Percentiles rank a stretch among this genome's conserved stretches.
Evolutionary conservation across 2,329 filamentous ascomycete species (phyloP).

Genomic region (Clarireedia homoeocarpa): DNA sequence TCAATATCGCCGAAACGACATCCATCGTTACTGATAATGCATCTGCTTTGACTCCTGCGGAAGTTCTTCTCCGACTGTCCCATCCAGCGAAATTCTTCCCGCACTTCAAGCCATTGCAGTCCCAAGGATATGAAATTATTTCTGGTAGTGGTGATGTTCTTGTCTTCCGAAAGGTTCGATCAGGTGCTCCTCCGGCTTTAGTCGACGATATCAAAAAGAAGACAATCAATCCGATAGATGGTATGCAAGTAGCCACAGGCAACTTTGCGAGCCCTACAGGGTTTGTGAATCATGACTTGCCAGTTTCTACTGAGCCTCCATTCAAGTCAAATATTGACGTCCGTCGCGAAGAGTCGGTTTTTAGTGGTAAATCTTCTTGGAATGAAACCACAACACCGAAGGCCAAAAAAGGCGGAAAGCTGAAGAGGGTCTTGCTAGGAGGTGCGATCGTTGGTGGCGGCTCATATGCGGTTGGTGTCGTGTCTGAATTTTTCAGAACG

Average conservation of each 20-base stretch:
- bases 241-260: slow-evolving; percentile 39
- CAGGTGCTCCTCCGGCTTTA: slow-evolving; percentile 19
- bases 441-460: slow-evolving; percentile 47
- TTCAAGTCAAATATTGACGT: slow-evolving; percentile 39
- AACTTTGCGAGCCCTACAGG: slow-evolving; percentile 58
- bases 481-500: slow-evolving; percentile 49
- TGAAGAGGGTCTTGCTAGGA: slow-evolving; percentile 42
- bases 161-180: slow-evolving; percentile 55
- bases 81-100: slow-evolving; percentile 59
- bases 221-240: slow-evolving; percentile 46
- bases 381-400: slow-evolving; percentile 18
- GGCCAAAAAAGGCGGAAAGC: slow-evolving; percentile 34
- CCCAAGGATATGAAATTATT: slow-evolving; percentile 58
- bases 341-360: slow-evolving; percentile 40
- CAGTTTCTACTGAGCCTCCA: slow-evolving; percentile 30
- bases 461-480: slow-evolving; percentile 50
- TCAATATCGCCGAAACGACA: slow-evolving; percentile 53
- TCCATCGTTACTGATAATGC: slow-evolving; percentile 43
- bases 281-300: slow-evolving; percentile 53
- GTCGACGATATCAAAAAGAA: slow-evolving; percentile 14
- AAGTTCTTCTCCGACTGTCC: slow-evolving; percentile 51
- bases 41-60: slow-evolving; percentile 47
- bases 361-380: slow-evolving; percentile 34
- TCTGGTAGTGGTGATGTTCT: slow-evolving; percentile 56
- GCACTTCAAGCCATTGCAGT: slow-evolving; percentile 50